A percentile compares a stretch with the other conserved stretches of the same genome.
Evolutionary conservation across 306 rosid genomes (phyloP).

Genomic region (Fragaria nilgerrensis): DNA sequence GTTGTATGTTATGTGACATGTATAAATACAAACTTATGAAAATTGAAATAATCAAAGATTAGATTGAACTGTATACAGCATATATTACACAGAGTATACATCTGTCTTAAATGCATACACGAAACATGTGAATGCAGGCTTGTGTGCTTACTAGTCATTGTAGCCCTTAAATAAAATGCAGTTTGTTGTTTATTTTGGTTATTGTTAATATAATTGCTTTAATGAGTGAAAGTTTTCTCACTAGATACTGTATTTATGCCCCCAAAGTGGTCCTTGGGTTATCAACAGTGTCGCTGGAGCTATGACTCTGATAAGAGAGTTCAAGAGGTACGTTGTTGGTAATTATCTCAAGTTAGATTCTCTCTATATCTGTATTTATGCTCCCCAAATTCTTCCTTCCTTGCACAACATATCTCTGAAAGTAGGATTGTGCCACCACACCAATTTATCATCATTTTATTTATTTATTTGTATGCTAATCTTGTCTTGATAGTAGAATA

Average conservation of each 20-base stretch:
- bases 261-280: constrained; percentile 93
- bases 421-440: not conserved
- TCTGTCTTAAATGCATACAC: not conserved
- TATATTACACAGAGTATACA: not conserved
- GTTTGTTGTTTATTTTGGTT: not conserved
- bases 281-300: constrained; percentile 94
- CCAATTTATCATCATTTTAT: not conserved
- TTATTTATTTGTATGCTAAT: not conserved
- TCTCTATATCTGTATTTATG: not conserved
- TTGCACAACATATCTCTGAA: too few relatives aligned
- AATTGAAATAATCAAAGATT: not conserved
- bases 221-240: constrained; percentile 14
- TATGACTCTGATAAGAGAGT: constrained; percentile 71
- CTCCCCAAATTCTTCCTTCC: not conserved
- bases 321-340: constrained; percentile 49
- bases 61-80: not conserved
- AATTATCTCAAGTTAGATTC: not conserved
- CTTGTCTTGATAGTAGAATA: not conserved
- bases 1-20: not conserved
- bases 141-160: not conserved
- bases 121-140: not conserved
- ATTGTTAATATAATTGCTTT: not conserved
- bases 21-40: not conserved
- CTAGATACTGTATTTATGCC: constrained; percentile 86
- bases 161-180: not conserved